phyloP scores from a whole-genome alignment of 192 early-diverging fungal species.

The Backusella westeae region DNA sequence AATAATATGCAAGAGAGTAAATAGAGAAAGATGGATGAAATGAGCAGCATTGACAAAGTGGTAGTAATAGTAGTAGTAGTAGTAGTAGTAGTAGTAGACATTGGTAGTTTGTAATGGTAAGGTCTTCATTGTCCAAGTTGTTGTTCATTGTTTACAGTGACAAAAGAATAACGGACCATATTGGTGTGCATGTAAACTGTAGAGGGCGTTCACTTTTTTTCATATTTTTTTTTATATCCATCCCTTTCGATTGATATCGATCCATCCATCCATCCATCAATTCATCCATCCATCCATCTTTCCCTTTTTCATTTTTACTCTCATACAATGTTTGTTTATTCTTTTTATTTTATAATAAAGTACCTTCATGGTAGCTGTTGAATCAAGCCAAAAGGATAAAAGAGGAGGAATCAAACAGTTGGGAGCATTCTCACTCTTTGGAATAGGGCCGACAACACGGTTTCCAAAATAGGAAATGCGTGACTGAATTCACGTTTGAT shows the following conservation, averaged over 20 bases:
- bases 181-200: not conserved
- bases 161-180: not conserved
- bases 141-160: not conserved
- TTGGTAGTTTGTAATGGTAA: not conserved
- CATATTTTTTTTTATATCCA: not conserved
- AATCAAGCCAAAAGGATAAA: constrained; percentile 19
- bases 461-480: not conserved
- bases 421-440: not conserved
- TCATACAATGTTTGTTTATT: not conserved
- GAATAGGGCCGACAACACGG: not conserved
- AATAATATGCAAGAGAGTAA: constrained; percentile 22
- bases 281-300: constrained; percentile 27
- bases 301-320: constrained; percentile 6
- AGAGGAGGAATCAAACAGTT: constrained; percentile 17
- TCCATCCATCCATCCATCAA: not conserved
- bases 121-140: not conserved
- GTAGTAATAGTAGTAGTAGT: not conserved
- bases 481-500: not conserved
- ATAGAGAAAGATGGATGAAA: constrained; percentile 1
- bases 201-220: not conserved
- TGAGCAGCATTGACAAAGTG: not conserved
- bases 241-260: not conserved
- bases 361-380: constrained; percentile 29
- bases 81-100: not conserved
- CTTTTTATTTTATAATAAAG: not conserved